These are phyloP conservation scores for Sugiyamaella chiloensis DNA, from an alignment of 805 yeast genomes.

Conservation along the genomic window DNA sequence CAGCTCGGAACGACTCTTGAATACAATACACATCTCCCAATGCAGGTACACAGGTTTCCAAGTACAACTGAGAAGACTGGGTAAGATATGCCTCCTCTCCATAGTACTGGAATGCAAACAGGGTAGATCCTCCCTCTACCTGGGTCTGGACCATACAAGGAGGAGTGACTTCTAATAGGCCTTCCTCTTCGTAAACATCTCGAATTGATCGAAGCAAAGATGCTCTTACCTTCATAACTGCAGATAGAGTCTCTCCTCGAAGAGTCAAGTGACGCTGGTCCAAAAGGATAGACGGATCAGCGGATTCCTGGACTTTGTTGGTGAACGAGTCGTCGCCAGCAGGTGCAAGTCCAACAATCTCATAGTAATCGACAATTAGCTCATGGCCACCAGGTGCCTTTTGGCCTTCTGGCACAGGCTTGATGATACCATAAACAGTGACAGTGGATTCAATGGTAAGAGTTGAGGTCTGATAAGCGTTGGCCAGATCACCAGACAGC, in stretches of 20 bases:
- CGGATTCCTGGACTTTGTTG: slow-evolving; percentile 88
- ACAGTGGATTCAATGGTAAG: slow-evolving; percentile 88
- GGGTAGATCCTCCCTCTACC: slow-evolving; percentile 98
- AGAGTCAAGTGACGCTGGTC: slow-evolving; percentile 95
- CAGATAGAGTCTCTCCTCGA: slow-evolving; percentile 91
- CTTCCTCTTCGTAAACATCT: slow-evolving; percentile 70
- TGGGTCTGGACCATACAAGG: slow-evolving; percentile 99
- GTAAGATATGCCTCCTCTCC: slow-evolving; percentile 97
- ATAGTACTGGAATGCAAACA: slow-evolving; percentile 89
- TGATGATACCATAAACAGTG: slow-evolving; percentile 72
- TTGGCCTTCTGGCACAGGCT: slow-evolving; percentile 90
- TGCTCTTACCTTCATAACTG: slow-evolving; percentile 94
- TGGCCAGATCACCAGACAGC: slow-evolving; percentile 85
- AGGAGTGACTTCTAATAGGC: slow-evolving; percentile 87
- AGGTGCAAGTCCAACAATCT: slow-evolving; percentile 90
- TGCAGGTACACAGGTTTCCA: slow-evolving; percentile 94
- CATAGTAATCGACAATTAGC: slow-evolving; percentile 84
- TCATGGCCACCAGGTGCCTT: slow-evolving; percentile 98
- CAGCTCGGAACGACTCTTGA: slow-evolving; percentile 99
- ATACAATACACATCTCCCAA: slow-evolving; percentile 96
- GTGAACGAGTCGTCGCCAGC: slow-evolving; percentile 93
- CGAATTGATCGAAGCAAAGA: slow-evolving; percentile 69
- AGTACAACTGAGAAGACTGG: slow-evolving; percentile 93
- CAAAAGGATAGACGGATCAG: slow-evolving; percentile 87
- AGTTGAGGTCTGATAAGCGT: slow-evolving; percentile 78